Evolutionary conservation across 164 flowering plant species (phyloP).

Genomic region (Vitis labrusca): DNA sequence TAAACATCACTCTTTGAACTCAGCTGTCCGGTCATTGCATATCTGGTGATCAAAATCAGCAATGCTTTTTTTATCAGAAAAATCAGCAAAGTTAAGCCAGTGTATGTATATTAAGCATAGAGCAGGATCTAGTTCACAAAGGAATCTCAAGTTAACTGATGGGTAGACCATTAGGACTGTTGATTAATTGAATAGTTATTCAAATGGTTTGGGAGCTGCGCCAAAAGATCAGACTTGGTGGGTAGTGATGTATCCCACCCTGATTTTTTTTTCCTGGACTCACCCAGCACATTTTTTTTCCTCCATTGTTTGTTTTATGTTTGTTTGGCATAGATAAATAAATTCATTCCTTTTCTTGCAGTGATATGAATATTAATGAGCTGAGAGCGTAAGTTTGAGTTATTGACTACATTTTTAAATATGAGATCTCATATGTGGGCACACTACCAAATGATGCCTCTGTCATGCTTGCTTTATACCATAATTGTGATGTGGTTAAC

Average conservation of each 20-base stretch:
- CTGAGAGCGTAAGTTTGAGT: neutral
- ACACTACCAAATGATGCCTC: neutral
- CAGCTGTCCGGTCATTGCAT: constrained; percentile 86
- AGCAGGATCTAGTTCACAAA: neutral
- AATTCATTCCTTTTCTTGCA: neutral
- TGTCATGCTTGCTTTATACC: neutral
- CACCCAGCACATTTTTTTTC: too few relatives aligned
- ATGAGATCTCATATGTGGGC: neutral
- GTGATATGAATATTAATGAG: too few relatives aligned
- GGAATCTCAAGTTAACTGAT: too few relatives aligned
- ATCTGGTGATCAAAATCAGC: constrained; percentile 42
- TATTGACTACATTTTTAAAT: neutral
- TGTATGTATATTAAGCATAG: neutral
- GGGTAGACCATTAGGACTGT: too few relatives aligned
- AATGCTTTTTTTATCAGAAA: neutral
- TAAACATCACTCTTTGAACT: constrained; percentile 89
- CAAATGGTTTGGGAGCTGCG: neutral
- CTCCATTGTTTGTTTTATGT: too few relatives aligned
- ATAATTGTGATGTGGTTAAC: neutral
- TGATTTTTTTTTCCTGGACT: too few relatives aligned
- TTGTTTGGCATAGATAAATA: neutral
- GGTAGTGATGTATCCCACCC: too few relatives aligned
- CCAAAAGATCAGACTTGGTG: neutral
- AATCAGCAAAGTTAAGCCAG: constrained; percentile 5
- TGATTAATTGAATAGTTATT: neutral